Base-by-base conservation (phyloP, 2,329 filamentous ascomycete species). In the Bipolaris victoriae region DNA sequence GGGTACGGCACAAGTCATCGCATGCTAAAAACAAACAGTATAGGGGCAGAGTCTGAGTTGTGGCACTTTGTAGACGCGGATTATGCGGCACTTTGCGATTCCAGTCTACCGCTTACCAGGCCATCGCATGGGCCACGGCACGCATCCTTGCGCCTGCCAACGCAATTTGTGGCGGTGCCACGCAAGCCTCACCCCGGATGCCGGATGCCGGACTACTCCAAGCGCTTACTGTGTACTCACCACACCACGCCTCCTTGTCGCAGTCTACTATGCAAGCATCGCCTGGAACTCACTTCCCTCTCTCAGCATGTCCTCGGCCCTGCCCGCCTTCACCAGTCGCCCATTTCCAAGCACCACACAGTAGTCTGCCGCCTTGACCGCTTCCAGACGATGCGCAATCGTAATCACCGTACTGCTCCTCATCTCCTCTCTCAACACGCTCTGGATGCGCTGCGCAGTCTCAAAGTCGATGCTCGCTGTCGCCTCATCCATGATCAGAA, bases 401-500 rank as follows among this genome's bases (percentile, higher is more conserved):
- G 84, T 87, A 54, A 89, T 82, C 13, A 89, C 86, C 0, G 87
- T 89, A 59, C 82, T 84, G 56, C 80, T 79, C 47, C 72, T 77
- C 79, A 86, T 78, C 71, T 86, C 84, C 63, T 84, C 82, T 45
- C 83, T 76, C 67, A 87, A 67, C 16, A 86, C 78, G 50, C 77
- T 75, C 67, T 86, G 83, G 44, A 87, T 85, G 57, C 81, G 72
- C 65, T 78, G 77, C 15, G 86, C 84, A 1, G 86, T 88, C 60
- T 87, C 84, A 50, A 82, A 79, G 69, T 89, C 87, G 60, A 88
- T 86, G 47, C 83, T 86, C 2, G 86, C 86, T 1, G 86, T 88
- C 2, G 86, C 86, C 66, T 89, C 87, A 65, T 90, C 87, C 67
- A 90, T 80, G 49, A 90, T 83, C 9, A 90, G 78, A 60, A 89